Base-by-base conservation (phyloP, 352 stramenopile genomes). In the Aphanomyces invadans region DNA sequence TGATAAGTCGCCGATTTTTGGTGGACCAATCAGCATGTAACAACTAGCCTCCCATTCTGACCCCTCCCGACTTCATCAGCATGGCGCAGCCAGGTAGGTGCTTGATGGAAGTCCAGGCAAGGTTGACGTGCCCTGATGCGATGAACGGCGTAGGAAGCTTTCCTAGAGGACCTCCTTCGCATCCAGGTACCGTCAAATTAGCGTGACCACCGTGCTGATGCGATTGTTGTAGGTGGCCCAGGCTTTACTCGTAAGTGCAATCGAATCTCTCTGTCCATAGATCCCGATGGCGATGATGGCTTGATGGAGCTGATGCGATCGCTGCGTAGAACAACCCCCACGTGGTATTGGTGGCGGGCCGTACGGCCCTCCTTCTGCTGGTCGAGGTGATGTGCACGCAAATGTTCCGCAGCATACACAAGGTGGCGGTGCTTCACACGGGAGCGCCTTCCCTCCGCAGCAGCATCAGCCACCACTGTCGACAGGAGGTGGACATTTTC, bases 1-100 rank as follows among this genome's bases (percentile, higher is more conserved):
- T 48, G 17, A 48, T 48, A 48, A 1, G 21, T 48, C 17, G 1
- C 17, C 39, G 1, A 1, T 48, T 48, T 48, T 48, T 29, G 23
- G 17, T 54, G 19, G 19, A 54, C 46, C 46, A 54, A 54, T 54
- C 46, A 54, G 19, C 10, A 21, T 12, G 46, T 17, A 54, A 54
- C 46, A 10, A 54, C 46, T 28, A 54, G 19, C 25, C 38, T 45
- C 17, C 38, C 38, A 17, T 45, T 9, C 17, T 45, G 9, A 9
- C 9, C 9, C 9, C 9, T 17, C 38, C 9, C 17, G 9, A 9
- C 38, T 17, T 54, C 10, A 11, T 23, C 46, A 10, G 12, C 19
- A 54, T 54, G 46, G 46, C 46, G 46, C 1, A 54, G 23, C 46
- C 21, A 54, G 46, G 46, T 54, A 54, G 46, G 46, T 12, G 23